A percentile compares a stretch with the other conserved stretches of the same genome.
Conservation (phyloP, 2,329 filamentous ascomycete species). For the Aspergillus pseudoglaucus region DNA sequence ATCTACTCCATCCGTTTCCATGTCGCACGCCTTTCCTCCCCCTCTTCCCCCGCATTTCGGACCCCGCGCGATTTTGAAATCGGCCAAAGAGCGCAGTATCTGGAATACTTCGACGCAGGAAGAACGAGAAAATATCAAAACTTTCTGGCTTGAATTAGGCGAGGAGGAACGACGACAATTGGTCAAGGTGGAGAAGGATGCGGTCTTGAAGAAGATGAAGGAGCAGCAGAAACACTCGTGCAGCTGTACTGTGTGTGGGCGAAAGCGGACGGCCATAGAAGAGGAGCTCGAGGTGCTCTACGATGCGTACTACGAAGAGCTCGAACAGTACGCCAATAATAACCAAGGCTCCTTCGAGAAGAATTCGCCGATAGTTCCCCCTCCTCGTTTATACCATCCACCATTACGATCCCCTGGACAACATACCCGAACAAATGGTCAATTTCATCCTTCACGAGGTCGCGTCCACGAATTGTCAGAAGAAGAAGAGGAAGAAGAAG, state of each 20-base stretch:
- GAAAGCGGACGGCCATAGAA: conserved; percentile 94
- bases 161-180: conserved; percentile 92
- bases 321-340: conserved; percentile 93
- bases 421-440: conserved; percentile 48
- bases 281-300: conserved; percentile 96
- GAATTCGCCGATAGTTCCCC: conserved; percentile 61
- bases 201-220: conserved; percentile 98
- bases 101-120: conserved; percentile 95
- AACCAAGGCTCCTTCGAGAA: conserved; percentile 58
- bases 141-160: conserved; percentile 92
- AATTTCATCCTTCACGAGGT: conserved; percentile 65
- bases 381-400: conserved; percentile 57
- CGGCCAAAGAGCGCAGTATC: conserved; percentile 69
- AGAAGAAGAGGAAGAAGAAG: conserved; percentile 45
- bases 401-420: conserved; percentile 49
- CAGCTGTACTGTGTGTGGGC: conserved; percentile 93
- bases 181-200: conserved; percentile 97
- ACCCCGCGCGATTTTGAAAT: conserved; percentile 37
- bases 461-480: conserved; percentile 59
- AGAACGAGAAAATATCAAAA: conserved; percentile 93
- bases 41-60: conserved; percentile 39
- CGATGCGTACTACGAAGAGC: conserved; percentile 95
- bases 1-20: conserved; percentile 39
- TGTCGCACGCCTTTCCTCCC: conserved; percentile 35
- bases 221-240: conserved; percentile 99